Percentiles rank a stretch among this genome's conserved stretches.
Conservation (phyloP, 2,329 filamentous ascomycete genomes). For the Fusarium sp. region DNA sequence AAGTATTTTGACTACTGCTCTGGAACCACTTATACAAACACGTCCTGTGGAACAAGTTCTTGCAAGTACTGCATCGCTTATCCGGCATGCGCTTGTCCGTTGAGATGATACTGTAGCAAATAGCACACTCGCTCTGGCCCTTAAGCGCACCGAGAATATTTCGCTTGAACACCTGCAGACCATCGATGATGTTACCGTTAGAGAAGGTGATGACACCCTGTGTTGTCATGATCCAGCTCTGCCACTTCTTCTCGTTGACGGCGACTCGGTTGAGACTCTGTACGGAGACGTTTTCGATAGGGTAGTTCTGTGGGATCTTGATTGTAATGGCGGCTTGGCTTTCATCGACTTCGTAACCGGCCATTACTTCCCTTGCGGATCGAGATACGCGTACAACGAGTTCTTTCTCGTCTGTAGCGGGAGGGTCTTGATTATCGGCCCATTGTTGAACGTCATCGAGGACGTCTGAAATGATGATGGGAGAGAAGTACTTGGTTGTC, state of each 20-base stretch:
- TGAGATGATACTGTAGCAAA: constrained; percentile 95
- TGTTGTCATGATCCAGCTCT: constrained; percentile 86
- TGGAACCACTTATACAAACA: constrained; percentile 99
- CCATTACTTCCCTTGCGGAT: constrained; percentile 79
- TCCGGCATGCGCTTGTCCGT: constrained; percentile 90
- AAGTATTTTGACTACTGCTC: constrained; percentile 89
- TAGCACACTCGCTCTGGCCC: constrained; percentile 94
- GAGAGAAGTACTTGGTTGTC: constrained; percentile 87
- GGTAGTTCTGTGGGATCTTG: constrained; percentile 82
- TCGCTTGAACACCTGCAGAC: constrained; percentile 83
- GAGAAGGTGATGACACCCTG: constrained; percentile 95
- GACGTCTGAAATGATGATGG: constrained; percentile 72
- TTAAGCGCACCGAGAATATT: constrained; percentile 91
- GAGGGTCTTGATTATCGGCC: constrained; percentile 65
- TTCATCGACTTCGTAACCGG: constrained; percentile 89
- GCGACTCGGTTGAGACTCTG: constrained; percentile 84
- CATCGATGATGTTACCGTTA: constrained; percentile 89
- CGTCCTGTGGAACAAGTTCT: constrained; percentile 88
- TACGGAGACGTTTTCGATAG: constrained; percentile 82
- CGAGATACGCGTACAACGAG: constrained; percentile 77
- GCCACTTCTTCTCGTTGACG: constrained; percentile 92
- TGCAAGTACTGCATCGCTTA: constrained; percentile 91
- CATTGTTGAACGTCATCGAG: constrained; percentile 76
- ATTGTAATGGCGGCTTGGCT: constrained; percentile 85
- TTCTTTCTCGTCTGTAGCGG: constrained; percentile 64